Evolutionary conservation across 2,329 filamentous ascomycete genomes (phyloP).

Genomic region (Penicillium sp.): DNA sequence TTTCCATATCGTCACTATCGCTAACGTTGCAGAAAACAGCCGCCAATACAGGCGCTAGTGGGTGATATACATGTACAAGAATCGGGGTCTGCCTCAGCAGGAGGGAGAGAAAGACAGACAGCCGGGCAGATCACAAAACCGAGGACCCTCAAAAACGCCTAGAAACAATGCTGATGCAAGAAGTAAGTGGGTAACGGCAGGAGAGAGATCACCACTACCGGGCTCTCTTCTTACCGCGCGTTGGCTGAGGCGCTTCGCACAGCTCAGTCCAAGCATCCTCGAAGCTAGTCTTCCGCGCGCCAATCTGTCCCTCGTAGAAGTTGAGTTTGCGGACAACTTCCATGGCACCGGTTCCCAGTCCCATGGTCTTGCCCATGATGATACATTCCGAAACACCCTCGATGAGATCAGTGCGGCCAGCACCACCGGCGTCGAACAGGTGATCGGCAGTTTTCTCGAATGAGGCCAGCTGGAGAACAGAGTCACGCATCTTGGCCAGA

Average conservation of each 20-base stretch:
- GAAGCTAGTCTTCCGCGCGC: slow-evolving; percentile 64
- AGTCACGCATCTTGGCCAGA: slow-evolving; percentile 93
- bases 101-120: neutral
- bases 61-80: slow-evolving; percentile 29
- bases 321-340: slow-evolving; percentile 80
- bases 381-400: slow-evolving; percentile 96
- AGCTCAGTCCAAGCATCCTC: slow-evolving; percentile 61
- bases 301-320: slow-evolving; percentile 63
- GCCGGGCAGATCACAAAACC: slow-evolving; percentile 11
- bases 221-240: slow-evolving; percentile 22
- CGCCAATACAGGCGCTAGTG: slow-evolving; percentile 13
- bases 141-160: slow-evolving; percentile 23
- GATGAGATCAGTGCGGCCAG: slow-evolving; percentile 88
- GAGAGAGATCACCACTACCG: slow-evolving; percentile 17
- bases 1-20: slow-evolving; percentile 24
- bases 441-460: slow-evolving; percentile 99
- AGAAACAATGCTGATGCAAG: slow-evolving; percentile 26
- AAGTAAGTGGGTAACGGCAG: neutral
- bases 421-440: slow-evolving; percentile 89
- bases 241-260: slow-evolving; percentile 26
- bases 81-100: slow-evolving; percentile 10
- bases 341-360: slow-evolving; percentile 87
- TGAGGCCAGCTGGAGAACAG: slow-evolving; percentile 86
- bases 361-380: slow-evolving; percentile 96
- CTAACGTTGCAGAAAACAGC: slow-evolving; percentile 22